These are phyloP conservation scores for Kwoniella botswanensis DNA, from an alignment of 768 basidiomycete genomes.

Conservation along the genomic window DNA sequence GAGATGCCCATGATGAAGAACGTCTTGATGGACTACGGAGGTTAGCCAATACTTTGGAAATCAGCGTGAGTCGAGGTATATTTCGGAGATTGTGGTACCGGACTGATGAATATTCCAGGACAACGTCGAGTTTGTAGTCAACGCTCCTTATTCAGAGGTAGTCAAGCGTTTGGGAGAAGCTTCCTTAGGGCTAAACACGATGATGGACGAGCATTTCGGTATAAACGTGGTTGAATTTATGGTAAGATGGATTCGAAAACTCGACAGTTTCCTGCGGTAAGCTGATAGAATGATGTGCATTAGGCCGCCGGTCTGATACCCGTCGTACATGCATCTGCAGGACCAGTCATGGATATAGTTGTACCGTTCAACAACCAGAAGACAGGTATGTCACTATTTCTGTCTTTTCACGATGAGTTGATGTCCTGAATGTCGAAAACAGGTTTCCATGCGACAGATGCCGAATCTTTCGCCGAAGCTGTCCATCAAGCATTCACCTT, in stretches of 20 bases:
- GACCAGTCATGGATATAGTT: slow-evolving; percentile 88
- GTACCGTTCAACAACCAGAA: slow-evolving; percentile 73
- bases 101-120: slow-evolving; percentile 61
- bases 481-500: slow-evolving; percentile 71
- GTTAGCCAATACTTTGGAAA: slow-evolving; percentile 68
- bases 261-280: background rate
- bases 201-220: slow-evolving; percentile 98
- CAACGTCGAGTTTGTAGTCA: slow-evolving; percentile 77
- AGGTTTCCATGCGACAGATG: slow-evolving; percentile 80
- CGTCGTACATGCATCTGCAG: slow-evolving; percentile 89
- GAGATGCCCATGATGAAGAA: slow-evolving; percentile 74
- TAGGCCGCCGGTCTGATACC: slow-evolving; percentile 94
- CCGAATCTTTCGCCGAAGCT: slow-evolving; percentile 70
- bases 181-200: slow-evolving; percentile 88
- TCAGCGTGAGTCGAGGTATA: slow-evolving; percentile 64
- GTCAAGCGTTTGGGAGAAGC: slow-evolving; percentile 73
- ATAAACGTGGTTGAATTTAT: slow-evolving; percentile 98
- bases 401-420: background rate
- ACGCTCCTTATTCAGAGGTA: slow-evolving; percentile 76
- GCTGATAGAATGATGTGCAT: background rate
- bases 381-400: slow-evolving; percentile 64
- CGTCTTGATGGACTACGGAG: slow-evolving; percentile 69
- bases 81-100: background rate
- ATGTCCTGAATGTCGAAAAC: background rate
- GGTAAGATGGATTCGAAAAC: slow-evolving; percentile 64